Evolutionary conservation across 108 stramenopile genomes (phyloP), one percentile per base, ranked within the genome.

Genomic region (Fragilaria radians): DNA sequence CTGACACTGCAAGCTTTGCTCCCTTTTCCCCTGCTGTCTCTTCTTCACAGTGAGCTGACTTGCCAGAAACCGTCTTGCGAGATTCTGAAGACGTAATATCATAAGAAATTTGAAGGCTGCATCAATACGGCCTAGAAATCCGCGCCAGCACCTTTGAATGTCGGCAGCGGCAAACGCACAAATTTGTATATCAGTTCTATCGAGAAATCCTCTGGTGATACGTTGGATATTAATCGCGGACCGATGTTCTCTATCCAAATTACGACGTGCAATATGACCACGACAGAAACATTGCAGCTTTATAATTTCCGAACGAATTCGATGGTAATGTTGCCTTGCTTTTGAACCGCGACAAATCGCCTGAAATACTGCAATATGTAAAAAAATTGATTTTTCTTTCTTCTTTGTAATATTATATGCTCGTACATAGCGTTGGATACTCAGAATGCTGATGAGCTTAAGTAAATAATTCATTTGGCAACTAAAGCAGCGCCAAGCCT

Each of bases 71-170:
- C 17, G 34, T 29, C 84, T 67, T 5, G 62, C 28, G 36, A 57
- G 18, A 18, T 73, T 32, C 63, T 88, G 86, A 7, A 84, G 71
- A 48, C 55, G 70, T 30, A 82, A 58, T 7, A 65, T 61, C 9
- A 82, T 46, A 32, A 70, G 22, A 22, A 79, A 31, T 0, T 4
- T 22, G 31, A 72, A 50, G 33, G 70, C 57, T 48, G 61, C 80
- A 28, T 79, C 65, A 4, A 62, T 34, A 26, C 67, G 54, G 22
- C 17, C 34, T 21, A 30, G 45, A 36, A 77, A 81, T 9, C 88
- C 82, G 48, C 88, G 67, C 88, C 88, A 90, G 14, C 70, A 36
- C 23, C 84, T 57, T 58, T 90, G 88, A 32, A 90, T 84, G 64
- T 82, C 72, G 1, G 60, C 59, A 4, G 88, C 82, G 4, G 88